A percentile compares a stretch with the other conserved stretches of the same genome.
These are phyloP conservation scores for Cichorium intybus DNA, from an alignment of 140 eudicot species.

Conservation along the genomic window DNA sequence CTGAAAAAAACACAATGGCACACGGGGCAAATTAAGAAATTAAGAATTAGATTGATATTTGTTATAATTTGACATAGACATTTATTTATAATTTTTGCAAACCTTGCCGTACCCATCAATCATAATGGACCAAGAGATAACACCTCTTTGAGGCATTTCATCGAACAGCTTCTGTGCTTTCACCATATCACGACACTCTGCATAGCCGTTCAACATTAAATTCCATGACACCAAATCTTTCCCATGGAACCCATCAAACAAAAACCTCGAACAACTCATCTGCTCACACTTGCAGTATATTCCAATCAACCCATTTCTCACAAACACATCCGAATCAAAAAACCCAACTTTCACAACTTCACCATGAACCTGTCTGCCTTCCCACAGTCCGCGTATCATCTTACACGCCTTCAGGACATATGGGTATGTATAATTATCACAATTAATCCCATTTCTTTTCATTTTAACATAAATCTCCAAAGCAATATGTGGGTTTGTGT, in stretches of 20 bases:
- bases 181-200: slow-evolving; percentile 37
- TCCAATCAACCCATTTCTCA: slow-evolving; percentile 53
- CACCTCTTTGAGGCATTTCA: slow-evolving; percentile 51
- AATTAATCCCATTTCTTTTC: slow-evolving; percentile 32
- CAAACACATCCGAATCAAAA: slow-evolving; percentile 36
- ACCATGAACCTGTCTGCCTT: slow-evolving; percentile 52
- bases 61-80: not conserved
- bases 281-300: slow-evolving; percentile 44
- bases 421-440: slow-evolving; percentile 55
- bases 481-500: slow-evolving; percentile 29
- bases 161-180: slow-evolving; percentile 54
- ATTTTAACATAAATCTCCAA: slow-evolving; percentile 20
- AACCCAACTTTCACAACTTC: slow-evolving; percentile 44
- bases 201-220: slow-evolving; percentile 44
- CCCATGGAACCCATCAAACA: slow-evolving; percentile 39
- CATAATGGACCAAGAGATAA: slow-evolving; percentile 54
- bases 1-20: slow-evolving; percentile 33
- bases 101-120: slow-evolving; percentile 63
- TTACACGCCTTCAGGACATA: slow-evolving; percentile 45
- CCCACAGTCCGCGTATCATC: slow-evolving; percentile 32
- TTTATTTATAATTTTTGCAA: slow-evolving; percentile 18
- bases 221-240: slow-evolving; percentile 60
- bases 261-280: slow-evolving; percentile 27
- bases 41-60: not conserved
- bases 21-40: not conserved